Conservation (phyloP, 1,284 basidiomycete genomes). For the Marasmius tenuissimus region DNA sequence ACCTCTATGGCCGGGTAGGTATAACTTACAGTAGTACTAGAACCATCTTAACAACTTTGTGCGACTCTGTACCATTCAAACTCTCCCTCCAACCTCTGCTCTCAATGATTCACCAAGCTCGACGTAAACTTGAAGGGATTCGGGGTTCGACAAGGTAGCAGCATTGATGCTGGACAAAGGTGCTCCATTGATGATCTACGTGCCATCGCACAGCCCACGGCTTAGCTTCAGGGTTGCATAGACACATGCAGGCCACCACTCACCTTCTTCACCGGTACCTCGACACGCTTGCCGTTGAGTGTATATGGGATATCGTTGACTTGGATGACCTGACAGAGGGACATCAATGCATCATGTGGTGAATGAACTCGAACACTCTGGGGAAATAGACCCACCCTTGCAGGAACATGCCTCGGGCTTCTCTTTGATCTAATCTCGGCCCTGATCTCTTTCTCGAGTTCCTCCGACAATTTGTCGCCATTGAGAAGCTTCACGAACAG, state of each 20-base stretch:
- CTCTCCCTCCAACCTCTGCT: conserved; percentile 26
- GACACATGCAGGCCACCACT: conserved; percentile 14
- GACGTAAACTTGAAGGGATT: conserved; percentile 68
- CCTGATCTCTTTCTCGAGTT: conserved; percentile 60
- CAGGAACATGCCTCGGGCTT: conserved; percentile 76
- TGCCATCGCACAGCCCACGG: conserved; percentile 6
- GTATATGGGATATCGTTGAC: conserved; percentile 82
- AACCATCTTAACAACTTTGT: too few relatives aligned
- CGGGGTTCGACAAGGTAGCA: conserved; percentile 77
- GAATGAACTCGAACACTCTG: conserved; percentile 2
- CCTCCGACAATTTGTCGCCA: conserved; percentile 48
- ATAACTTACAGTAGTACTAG: too few relatives aligned
- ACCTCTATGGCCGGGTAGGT: too few relatives aligned
- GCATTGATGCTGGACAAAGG: conserved; percentile 69
- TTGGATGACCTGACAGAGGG: conserved; percentile 55
- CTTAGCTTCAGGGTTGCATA: conserved; percentile 16
- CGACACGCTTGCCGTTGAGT: conserved; percentile 84
- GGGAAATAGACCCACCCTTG: conserved; percentile 44
- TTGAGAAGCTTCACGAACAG: conserved; percentile 75
- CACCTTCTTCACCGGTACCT: conserved; percentile 82
- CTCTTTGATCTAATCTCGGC: conserved; percentile 63
- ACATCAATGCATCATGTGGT: conserved; percentile 19
- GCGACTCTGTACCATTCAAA: neutral
- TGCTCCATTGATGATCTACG: conserved; percentile 81
- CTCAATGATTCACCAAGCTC: conserved; percentile 55